A percentile compares a stretch with the other conserved stretches of the same genome.
phyloP scores from a whole-genome alignment of 2,329 filamentous ascomycete species.

The Mycosphaerella arachidis region DNA sequence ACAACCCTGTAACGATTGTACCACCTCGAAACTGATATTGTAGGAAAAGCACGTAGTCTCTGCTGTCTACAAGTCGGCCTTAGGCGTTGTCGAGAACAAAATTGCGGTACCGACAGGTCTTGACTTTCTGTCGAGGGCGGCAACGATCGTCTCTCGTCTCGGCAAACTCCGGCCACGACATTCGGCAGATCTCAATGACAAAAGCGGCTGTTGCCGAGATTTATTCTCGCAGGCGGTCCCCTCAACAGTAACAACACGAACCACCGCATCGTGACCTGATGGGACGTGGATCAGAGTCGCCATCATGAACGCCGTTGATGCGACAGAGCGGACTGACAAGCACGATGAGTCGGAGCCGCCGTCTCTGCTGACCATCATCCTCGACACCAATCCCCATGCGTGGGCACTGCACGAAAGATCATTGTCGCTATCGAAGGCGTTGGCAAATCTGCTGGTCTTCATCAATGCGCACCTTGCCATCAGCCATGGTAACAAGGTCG shows the following conservation, averaged over 20 bases:
- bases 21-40: too few species aligned
- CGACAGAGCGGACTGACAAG: slow-evolving; percentile 41
- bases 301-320: slow-evolving; percentile 63
- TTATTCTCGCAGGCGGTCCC: background rate
- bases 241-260: slow-evolving; percentile 3
- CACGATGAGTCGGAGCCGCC: slow-evolving; percentile 49
- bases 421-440: slow-evolving; percentile 74
- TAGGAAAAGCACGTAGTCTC: too few species aligned
- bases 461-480: slow-evolving; percentile 94
- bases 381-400: slow-evolving; percentile 95
- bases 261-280: background rate
- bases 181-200: background rate
- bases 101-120: too few species aligned
- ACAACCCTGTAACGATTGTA: too few species aligned
- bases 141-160: background rate
- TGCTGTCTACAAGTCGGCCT: too few species aligned
- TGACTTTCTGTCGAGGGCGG: too few species aligned
- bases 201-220: background rate
- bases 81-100: too few species aligned
- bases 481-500: slow-evolving; percentile 88
- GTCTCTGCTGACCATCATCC: slow-evolving; percentile 81
- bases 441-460: slow-evolving; percentile 90
- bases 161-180: background rate
- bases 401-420: slow-evolving; percentile 74
- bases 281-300: background rate